Conservation (phyloP, 495 filamentous ascomycete species). For the Neurospora sp. region DNA sequence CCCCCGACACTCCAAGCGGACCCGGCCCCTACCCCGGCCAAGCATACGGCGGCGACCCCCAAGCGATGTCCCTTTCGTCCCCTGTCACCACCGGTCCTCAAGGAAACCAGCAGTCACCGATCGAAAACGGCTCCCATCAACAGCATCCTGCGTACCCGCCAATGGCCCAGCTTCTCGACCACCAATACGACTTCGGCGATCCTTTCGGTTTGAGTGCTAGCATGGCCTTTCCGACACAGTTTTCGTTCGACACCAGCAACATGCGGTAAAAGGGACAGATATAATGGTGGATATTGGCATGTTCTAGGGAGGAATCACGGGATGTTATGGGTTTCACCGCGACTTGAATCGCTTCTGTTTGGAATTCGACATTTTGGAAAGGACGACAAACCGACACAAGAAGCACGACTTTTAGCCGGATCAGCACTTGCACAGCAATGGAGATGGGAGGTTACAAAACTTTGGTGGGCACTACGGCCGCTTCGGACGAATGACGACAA, state of each 20-base stretch:
- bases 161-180: slow-evolving; percentile 65
- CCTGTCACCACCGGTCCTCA: slow-evolving; percentile 28
- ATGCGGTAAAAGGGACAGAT: slow-evolving; percentile 30
- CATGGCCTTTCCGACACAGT: slow-evolving; percentile 89
- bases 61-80: slow-evolving; percentile 31
- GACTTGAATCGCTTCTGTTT: neutral
- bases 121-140: slow-evolving; percentile 20
- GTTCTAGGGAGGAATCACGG: neutral
- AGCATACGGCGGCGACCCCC: slow-evolving; percentile 33
- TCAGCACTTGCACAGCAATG: neutral
- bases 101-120: slow-evolving; percentile 23
- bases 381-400: neutral
- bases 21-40: slow-evolving; percentile 55
- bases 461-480: neutral
- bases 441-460: neutral
- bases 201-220: slow-evolving; percentile 84
- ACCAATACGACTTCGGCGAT: slow-evolving; percentile 69
- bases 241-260: slow-evolving; percentile 64
- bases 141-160: slow-evolving; percentile 39
- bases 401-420: neutral
- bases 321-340: neutral
- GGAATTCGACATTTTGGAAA: neutral
- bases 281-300: neutral
- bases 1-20: slow-evolving; percentile 52
- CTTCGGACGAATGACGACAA: neutral